Conservation (phyloP, 169 alveolate genomes). For the Blepharisma undulans region DNA sequence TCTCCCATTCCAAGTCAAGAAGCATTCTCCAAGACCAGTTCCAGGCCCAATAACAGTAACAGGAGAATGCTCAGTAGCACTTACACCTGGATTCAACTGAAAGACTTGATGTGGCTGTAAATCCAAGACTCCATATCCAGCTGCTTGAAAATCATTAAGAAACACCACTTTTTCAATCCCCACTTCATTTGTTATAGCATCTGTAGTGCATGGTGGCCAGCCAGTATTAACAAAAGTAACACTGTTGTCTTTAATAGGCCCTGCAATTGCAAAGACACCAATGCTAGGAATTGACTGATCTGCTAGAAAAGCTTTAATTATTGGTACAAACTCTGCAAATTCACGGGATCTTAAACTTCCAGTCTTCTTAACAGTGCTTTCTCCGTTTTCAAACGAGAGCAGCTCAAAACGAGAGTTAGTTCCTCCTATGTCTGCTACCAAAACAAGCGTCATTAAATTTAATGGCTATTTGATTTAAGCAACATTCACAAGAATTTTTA, state of each 20-base stretch:
- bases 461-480: neutral
- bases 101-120: neutral
- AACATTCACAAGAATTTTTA: neutral
- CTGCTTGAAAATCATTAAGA: slow-evolving; percentile 35
- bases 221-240: neutral
- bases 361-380: neutral
- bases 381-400: neutral
- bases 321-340: neutral
- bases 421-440: slow-evolving; percentile 41
- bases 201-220: neutral
- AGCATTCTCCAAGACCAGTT: slow-evolving; percentile 27
- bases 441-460: neutral
- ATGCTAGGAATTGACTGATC: neutral
- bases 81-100: neutral
- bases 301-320: neutral
- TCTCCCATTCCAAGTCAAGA: neutral
- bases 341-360: neutral
- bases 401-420: slow-evolving; percentile 29
- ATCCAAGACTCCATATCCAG: slow-evolving; percentile 25
- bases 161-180: slow-evolving; percentile 19
- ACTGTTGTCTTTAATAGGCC: neutral
- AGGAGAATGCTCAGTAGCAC: neutral
- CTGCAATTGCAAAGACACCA: slow-evolving; percentile 37
- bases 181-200: neutral
- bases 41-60: slow-evolving; percentile 37